A percentile compares a stretch with the other conserved stretches of the same genome.
Evolutionary conservation across 129 eudicot genomes (phyloP).

Genomic region (Silybum marianum): DNA sequence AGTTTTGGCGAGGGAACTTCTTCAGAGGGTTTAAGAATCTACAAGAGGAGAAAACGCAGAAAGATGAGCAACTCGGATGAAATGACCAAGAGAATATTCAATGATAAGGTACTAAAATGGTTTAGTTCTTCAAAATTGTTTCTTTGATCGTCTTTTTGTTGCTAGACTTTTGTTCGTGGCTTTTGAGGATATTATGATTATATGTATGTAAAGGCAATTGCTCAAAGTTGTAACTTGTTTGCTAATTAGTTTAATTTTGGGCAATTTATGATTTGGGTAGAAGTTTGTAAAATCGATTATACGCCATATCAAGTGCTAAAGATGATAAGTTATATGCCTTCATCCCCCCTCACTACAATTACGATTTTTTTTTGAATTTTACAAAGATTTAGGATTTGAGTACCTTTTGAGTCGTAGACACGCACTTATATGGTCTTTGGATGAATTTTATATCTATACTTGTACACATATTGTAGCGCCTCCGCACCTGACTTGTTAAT

Average conservation of each 20-base stretch:
- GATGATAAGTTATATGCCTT: neutral
- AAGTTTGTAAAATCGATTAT: neutral
- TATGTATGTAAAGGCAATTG: neutral
- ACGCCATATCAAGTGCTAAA: neutral
- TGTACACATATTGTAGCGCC: neutral
- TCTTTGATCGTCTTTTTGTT: no score
- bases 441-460: neutral
- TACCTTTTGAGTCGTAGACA: constrained; percentile 2
- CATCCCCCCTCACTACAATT: neutral
- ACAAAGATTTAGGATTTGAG: constrained; percentile 12
- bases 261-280: neutral
- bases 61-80: constrained; percentile 27
- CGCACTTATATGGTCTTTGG: neutral
- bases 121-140: neutral
- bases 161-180: neutral
- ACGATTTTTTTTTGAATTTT: neutral
- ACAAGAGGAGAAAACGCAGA: constrained; percentile 29
- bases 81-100: neutral
- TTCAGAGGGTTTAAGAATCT: constrained; percentile 20
- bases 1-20: constrained; percentile 21
- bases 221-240: neutral
- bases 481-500: neutral
- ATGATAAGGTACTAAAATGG: constrained; percentile 8
- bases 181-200: neutral
- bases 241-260: neutral